These are phyloP conservation scores for Tritrichomonas foetus DNA, from an alignment of 208 protist genomes.

Conservation along the genomic window DNA sequence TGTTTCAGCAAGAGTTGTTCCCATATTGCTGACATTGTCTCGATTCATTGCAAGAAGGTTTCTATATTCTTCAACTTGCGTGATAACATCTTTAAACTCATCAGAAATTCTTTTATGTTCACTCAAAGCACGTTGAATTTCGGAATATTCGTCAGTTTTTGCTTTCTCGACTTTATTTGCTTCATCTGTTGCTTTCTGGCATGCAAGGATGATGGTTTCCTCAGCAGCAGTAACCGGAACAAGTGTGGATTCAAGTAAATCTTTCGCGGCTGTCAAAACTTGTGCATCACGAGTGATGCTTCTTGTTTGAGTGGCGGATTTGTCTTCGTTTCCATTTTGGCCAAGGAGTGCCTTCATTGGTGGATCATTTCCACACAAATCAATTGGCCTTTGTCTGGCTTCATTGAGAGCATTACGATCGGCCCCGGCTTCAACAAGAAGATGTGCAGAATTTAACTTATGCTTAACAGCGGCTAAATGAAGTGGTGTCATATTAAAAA, in stretches of 20 bases:
- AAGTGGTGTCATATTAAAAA: background rate
- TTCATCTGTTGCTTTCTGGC: conserved; percentile 20
- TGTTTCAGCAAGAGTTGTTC: background rate
- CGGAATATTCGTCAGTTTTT: background rate
- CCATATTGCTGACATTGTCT: background rate
- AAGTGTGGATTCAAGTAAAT: background rate
- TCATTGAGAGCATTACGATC: background rate
- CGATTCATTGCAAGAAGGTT: background rate
- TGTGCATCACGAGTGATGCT: background rate
- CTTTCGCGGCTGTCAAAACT: background rate
- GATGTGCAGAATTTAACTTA: background rate
- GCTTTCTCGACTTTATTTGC: background rate
- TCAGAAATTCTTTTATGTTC: background rate
- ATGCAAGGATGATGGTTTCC: background rate
- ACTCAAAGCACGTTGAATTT: background rate
- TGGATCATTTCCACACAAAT: background rate
- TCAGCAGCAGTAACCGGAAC: background rate
- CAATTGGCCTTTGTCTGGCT: background rate
- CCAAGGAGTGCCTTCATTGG: background rate
- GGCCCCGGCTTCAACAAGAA: conserved; percentile 4
- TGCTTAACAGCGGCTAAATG: background rate
- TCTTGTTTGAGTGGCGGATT: background rate
- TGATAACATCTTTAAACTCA: background rate
- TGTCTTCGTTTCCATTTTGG: background rate
- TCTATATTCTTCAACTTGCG: background rate